Percentiles rank a stretch among this genome's conserved stretches.
Evolutionary conservation across 768 basidiomycete species (phyloP).

Genomic region (Suillus luteus): DNA sequence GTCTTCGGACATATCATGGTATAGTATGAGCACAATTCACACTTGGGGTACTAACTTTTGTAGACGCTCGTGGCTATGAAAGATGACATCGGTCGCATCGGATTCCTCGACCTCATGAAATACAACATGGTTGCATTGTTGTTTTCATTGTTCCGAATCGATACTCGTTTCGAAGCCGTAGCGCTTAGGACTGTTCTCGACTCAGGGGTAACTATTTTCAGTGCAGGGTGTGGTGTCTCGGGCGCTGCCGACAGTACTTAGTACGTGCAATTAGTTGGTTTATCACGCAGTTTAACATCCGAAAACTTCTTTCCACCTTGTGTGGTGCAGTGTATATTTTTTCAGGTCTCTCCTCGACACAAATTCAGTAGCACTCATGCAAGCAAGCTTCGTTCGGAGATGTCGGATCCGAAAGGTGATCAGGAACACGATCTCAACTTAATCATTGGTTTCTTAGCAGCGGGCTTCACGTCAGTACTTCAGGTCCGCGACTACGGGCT

Average conservation of each 20-base stretch:
- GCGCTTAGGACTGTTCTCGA: neutral
- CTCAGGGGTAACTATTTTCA: neutral
- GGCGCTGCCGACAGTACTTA: neutral
- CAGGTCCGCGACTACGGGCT: neutral
- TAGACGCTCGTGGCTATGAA: neutral
- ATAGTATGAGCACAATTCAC: neutral
- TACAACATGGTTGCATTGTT: slow-evolving; percentile 1
- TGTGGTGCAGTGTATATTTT: neutral
- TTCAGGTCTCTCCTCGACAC: neutral
- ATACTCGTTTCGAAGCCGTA: neutral
- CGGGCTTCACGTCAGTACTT: neutral
- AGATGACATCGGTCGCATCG: neutral
- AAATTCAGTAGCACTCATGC: neutral
- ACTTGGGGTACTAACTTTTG: too few species aligned
- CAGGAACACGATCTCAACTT: neutral
- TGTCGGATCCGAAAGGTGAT: neutral
- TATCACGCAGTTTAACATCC: neutral
- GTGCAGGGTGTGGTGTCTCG: too few species aligned
- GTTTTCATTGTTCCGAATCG: slow-evolving; percentile 3
- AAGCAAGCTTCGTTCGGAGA: neutral
- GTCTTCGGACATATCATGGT: neutral
- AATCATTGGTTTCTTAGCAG: neutral
- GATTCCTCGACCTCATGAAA: neutral
- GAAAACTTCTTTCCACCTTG: neutral
- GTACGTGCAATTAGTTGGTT: neutral